Base-by-base conservation (phyloP, 306 rosid species). In the Cucumis melo region DNA sequence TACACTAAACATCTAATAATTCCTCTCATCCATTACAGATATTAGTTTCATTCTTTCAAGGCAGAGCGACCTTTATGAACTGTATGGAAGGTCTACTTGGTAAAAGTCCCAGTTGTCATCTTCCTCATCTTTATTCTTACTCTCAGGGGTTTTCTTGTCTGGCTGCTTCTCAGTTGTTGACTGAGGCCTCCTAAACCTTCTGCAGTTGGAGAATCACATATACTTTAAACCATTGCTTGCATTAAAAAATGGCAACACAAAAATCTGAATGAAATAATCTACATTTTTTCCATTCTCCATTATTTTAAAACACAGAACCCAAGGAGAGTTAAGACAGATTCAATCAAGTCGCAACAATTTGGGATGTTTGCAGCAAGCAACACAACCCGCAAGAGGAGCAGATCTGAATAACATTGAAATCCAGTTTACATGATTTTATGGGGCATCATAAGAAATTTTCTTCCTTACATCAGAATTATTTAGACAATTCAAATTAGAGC, bases 21-120 rank as follows among this genome's bases (percentile, higher is more conserved):
- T 11, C 7, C 11, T 44, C 51, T 11, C 51, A 44, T 44, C 51
- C 6, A 70, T 44, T 50, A 23, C 57, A 13, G 21, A 68, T 23
- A 20, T 44, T 44, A 16, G 57, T 32, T 41, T 38, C 50, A 3
- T 16, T 8, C 24, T 32, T 32, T 44, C 32, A 46, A 70, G 75
- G 36, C 23, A 44, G 75, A 44, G 75, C 14, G 56, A 27, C 15
- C 44, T 62, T 62, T 29, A 59, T 59, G 76, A 42, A 63, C 70
- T 44, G 59, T 76, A 84, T 21, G 87, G 87, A 79, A 81, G 81
- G 38, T 81, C 79, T 70, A 84, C 85, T 34, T 84, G 68, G 59
- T 34, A 79, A 24, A 48, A 36, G 29, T 79, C 85, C 85, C 85
- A 81, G 63, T 84, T 81, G 70, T 84, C 87, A 10, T 78, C 83